Base-by-base conservation (phyloP, 805 yeast species). In the Candida chilensis region DNA sequence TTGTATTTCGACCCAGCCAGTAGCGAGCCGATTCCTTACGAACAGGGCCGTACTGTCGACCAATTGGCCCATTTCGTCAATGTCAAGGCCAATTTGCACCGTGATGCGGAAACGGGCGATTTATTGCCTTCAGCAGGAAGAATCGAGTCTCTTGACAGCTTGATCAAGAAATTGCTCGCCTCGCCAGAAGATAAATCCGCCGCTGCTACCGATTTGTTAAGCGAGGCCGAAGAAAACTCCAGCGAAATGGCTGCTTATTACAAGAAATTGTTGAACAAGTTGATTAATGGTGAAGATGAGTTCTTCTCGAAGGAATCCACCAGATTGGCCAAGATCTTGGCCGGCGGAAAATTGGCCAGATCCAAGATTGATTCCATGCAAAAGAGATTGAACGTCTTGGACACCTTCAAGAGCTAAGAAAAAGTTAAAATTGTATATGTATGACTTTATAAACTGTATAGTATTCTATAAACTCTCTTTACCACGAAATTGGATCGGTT, bases 401-500 rank as follows among this genome's bases (percentile, higher is more conserved):
- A 44, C 29, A 71, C 45, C 42, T 69, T 11, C 8, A 19, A 19
- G 21, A 19, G 21, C 11, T 19, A 9, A 19, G 21, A 19, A n/a
- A n/a, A n/a, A n/a, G n/a, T n/a, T n/a, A n/a, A n/a, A n/a, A n/a
- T n/a, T n/a, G n/a, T n/a, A n/a, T n/a, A n/a, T n/a, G n/a, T n/a
- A 9, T 19, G 10, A 9, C 11, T 19, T 19, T 8, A 19, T 8
- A 19, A 19, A 19, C 21, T 8, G 21, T 19, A 19, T 19, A 19
- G 11, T 19, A 19, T 19, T 9, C 11, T 19, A 11, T 9, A 19
- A 14, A 33, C 28, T 16, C 35, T 39, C 21, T n/a, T 41, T 39
- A 74, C 81, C 82, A 75, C 17, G 60, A 64, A 16, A 77, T 57
- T 17, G 73, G 58, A 41, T 61, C 52, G 47, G 59, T 66, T 59